Base-by-base conservation (phyloP, 1,139 yeast species). In the Blastobotrys aristatus region DNA sequence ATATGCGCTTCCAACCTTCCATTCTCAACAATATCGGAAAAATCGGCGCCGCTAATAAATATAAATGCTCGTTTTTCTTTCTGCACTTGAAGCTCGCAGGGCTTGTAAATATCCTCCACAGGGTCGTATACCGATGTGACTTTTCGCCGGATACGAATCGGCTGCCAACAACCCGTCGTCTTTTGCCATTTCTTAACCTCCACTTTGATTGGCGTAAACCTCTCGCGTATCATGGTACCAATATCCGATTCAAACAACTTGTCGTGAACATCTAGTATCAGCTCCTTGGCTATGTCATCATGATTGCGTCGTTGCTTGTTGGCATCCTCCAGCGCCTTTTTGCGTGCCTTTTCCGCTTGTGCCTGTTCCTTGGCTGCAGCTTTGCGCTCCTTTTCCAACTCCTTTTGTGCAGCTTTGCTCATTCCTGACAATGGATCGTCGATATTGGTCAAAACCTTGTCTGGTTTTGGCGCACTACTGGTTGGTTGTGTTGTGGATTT, bases 81-180 rank as follows among this genome's bases (percentile, higher is more conserved):
- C 20, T 34, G 39, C 6, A 57, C 48, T 22, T 39, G 34, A 14
- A 42, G 30, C 2, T 48, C 50, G 11, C 50, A 43, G 5, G 60
- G 60, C 7, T 50, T 44, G 35, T 48, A 56, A 34, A 57, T 49
- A 16, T 52, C 57, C 18, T 46, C 41, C 3, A 50, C 54, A 2
- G 46, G 44, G 38, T 58, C 57, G 38, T 53, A 58, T 24, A 18
- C 34, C 8, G 50, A 32, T 3, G 53, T 47, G 11, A 52, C 50
- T 30, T 54, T 55, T n/a, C 61, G 50, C 14, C 44, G 41, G 30
- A 56, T 40, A 17, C 42, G 44, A 32, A 57, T 21, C 35, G 39
- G 43, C 7, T 39, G 31, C 40, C 35, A 18, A 36, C 34, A 27
- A 27, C 40, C 21, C 7, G 14, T 13, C 1, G 32, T n/a, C 17